Evolutionary conservation across 1,284 basidiomycete species (phyloP).

Genomic region (Coniferiporia sulphurascens): DNA sequence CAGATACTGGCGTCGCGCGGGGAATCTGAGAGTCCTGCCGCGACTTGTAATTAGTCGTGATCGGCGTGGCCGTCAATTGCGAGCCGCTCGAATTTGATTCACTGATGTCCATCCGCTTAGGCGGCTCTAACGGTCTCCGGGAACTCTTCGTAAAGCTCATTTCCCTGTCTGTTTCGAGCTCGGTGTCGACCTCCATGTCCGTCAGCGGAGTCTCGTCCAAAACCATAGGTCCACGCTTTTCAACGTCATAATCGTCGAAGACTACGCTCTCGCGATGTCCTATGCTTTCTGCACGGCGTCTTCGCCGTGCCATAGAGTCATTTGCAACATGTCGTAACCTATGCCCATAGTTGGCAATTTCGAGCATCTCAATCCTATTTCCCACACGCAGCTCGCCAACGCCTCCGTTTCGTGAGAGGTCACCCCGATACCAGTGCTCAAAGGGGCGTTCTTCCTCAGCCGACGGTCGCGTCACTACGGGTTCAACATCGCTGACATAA

Average conservation of each 20-base stretch:
- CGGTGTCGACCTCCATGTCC: slow-evolving; percentile 52
- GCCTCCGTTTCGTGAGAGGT: slow-evolving; percentile 72
- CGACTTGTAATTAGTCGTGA: background rate
- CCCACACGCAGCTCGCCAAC: slow-evolving; percentile 73
- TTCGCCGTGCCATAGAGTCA: slow-evolving; percentile 22
- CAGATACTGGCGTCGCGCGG: slow-evolving; percentile 12
- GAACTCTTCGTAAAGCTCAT: slow-evolving; percentile 16
- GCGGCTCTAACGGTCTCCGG: slow-evolving; percentile 2
- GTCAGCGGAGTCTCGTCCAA: slow-evolving; percentile 67
- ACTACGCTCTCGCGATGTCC: slow-evolving; percentile 61
- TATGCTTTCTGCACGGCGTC: slow-evolving; percentile 34
- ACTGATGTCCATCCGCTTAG: slow-evolving; percentile 3
- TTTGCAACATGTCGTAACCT: slow-evolving; percentile 30
- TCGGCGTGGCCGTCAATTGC: background rate
- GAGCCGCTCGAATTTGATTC: background rate
- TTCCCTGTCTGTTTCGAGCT: slow-evolving; percentile 44
- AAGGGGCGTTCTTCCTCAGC: slow-evolving; percentile 73
- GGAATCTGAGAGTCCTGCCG: slow-evolving; percentile 17
- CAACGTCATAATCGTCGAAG: slow-evolving; percentile 53
- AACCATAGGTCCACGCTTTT: slow-evolving; percentile 43
- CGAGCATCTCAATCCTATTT: slow-evolving; percentile 69
- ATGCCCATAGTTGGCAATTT: slow-evolving; percentile 78
- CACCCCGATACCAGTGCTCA: slow-evolving; percentile 80
- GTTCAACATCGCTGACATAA: slow-evolving; percentile 23
- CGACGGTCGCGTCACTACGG: slow-evolving; percentile 40